Evolutionary conservation across 164 flowering plant species (phyloP), one percentile per base, ranked within the genome.

Genomic region (Annona squamosa): DNA sequence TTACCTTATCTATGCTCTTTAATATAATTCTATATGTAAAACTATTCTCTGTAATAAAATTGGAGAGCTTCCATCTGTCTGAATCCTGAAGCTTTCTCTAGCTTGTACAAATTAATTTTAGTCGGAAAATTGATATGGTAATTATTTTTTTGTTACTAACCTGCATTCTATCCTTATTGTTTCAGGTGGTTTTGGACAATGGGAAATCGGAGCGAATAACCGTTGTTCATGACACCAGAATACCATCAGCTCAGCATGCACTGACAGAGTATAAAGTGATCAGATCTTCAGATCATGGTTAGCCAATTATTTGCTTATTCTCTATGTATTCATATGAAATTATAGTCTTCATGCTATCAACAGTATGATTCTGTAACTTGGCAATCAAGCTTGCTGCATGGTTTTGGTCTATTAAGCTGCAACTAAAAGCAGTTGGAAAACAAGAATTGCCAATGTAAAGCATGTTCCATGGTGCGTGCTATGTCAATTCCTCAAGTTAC

Each of bases 161-260:
- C 37, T 26, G 37, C 37, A 26, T 52, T 66, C 13, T 42, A 66
- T 41, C 47, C 43, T 66, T 10, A 4, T 1, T 18, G 18, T 73
- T 81, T 70, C 82, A 92, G 99, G 90, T 92, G 74, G 84, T 91
- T 64, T 64, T 92, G 76, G 96, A 89, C 71, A 71, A 87, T 80
- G 98, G 99, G 59, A 92, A 86, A 79, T 90, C 94, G 67, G 96
- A 94, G 59, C 82, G 94, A 62, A 92, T 91, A 56, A 94, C 89
- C 7, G 76, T 84, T 9, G 77, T 80, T 59, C 81, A 78, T 71
- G 79, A 85, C 77, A 63, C 63, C 44, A 67, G 79, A 44, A 48
- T 47, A 63, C 62, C 75, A 48, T 37, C 88, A 48, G 80, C 86
- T 64, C 97, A 92, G 79, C 89, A 85, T 84, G 97, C 99, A 46